Percentiles rank a stretch among this genome's conserved stretches.
Conservation (phyloP, 139 green algal genomes). For the Chlorokybus atmophyticus region DNA sequence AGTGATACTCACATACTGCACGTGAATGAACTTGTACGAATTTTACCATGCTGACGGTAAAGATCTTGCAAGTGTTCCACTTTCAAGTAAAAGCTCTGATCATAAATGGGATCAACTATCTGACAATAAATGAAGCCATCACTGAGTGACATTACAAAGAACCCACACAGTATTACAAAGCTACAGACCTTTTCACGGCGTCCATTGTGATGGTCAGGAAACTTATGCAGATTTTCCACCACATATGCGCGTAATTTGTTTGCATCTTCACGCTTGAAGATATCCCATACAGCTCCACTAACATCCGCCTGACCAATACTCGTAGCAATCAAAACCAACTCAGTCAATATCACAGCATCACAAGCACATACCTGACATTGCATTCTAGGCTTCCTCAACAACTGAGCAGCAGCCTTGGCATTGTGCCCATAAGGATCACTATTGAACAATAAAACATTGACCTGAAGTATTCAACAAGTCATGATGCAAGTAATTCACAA, state of each 20-base stretch:
- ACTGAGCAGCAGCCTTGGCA: too few species aligned
- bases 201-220: conserved; percentile 12
- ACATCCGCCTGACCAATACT: too few species aligned
- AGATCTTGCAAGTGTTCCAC: conserved; percentile 20
- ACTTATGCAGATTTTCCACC: conserved; percentile 11
- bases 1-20: background rate
- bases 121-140: background rate
- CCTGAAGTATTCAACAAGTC: too few species aligned
- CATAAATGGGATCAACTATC: conserved; percentile 25
- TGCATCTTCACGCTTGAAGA: conserved; percentile 41
- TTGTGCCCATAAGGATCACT: too few species aligned
- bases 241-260: conserved; percentile 20
- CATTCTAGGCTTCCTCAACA: too few species aligned
- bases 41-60: conserved; percentile 15
- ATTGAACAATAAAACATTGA: too few species aligned
- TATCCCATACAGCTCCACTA: conserved; percentile 70
- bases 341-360: too few species aligned
- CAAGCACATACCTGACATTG: too few species aligned
- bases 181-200: background rate
- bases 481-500: too few species aligned
- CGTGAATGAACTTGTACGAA: background rate
- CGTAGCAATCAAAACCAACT: too few species aligned
- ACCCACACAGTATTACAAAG: background rate
- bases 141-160: too few species aligned
- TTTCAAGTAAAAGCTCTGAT: conserved; percentile 28